Evolutionary conservation across 345 rosid genomes (phyloP).

Genomic region (Murraya koenigii): DNA sequence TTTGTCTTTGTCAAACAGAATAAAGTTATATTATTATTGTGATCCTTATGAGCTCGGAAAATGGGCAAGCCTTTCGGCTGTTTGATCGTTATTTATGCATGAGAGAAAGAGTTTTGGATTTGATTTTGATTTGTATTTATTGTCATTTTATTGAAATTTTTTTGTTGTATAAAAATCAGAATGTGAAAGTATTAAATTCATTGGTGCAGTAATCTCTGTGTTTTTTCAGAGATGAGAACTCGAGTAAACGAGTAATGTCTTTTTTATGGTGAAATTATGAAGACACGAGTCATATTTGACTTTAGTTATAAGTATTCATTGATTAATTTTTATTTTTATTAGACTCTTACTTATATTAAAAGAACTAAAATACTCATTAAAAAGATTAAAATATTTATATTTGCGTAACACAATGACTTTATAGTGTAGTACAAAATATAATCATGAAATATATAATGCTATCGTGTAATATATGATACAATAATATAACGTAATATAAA

Average conservation of each 20-base stretch:
- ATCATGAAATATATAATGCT: too few species aligned
- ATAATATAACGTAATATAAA: too few species aligned
- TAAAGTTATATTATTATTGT: conserved; percentile 66
- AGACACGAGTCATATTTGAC: too few species aligned
- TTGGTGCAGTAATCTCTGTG: conserved; percentile 3
- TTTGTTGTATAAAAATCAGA: conserved; percentile 28
- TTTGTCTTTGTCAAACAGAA: conserved; percentile 62
- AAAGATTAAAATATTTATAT: too few species aligned
- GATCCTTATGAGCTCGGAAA: conserved; percentile 82
- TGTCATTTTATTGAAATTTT: neutral
- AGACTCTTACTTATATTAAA: too few species aligned
- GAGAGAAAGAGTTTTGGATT: conserved; percentile 1
- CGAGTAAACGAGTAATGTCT: neutral
- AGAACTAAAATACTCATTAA: too few species aligned
- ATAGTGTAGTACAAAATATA: too few species aligned
- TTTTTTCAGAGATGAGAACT: neutral
- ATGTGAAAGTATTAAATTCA: conserved; percentile 9
- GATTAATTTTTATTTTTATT: too few species aligned
- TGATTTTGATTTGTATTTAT: conserved; percentile 5
- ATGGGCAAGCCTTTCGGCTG: conserved; percentile 81
- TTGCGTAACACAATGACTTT: too few species aligned
- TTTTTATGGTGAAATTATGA: too few species aligned
- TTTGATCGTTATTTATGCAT: conserved; percentile 26
- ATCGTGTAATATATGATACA: too few species aligned
- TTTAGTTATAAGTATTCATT: too few species aligned